phyloP scores from a whole-genome alignment of 2,329 filamentous ascomycete genomes.

The Fusarium vanettenii region DNA sequence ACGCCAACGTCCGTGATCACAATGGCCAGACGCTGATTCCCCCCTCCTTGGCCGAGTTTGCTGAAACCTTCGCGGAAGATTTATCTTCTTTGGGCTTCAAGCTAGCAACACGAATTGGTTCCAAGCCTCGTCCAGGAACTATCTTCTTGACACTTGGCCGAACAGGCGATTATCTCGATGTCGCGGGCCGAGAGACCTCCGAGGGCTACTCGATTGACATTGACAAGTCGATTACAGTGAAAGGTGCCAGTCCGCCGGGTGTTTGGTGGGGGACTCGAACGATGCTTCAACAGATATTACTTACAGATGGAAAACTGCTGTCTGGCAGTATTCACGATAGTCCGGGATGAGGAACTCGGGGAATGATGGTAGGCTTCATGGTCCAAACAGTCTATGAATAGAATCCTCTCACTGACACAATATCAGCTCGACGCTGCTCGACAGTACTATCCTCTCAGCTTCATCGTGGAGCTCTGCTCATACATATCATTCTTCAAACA shows the following conservation, averaged over 20 bases:
- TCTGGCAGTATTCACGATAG: background rate
- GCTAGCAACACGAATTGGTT: background rate
- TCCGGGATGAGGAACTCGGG: background rate
- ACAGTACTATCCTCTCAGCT: background rate
- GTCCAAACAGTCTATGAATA: background rate
- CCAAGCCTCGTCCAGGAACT: background rate
- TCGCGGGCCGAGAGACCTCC: background rate
- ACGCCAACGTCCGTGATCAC: background rate
- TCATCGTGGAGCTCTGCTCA: background rate
- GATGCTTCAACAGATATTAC: background rate
- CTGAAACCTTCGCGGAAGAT: background rate
- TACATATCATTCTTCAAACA: background rate
- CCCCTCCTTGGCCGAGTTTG: background rate
- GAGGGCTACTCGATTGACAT: background rate
- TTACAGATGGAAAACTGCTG: background rate
- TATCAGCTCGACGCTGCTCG: background rate
- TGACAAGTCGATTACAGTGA: background rate
- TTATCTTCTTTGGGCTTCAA: background rate
- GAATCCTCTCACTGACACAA: background rate
- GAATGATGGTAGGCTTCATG: background rate
- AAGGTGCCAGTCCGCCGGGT: background rate
- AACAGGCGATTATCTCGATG: background rate
- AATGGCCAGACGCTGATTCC: background rate
- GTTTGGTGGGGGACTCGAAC: background rate
- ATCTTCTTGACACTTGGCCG: background rate